These are phyloP conservation scores for Massarina eburnea DNA, from an alignment of 2,329 filamentous ascomycete species.

Conservation along the genomic window DNA sequence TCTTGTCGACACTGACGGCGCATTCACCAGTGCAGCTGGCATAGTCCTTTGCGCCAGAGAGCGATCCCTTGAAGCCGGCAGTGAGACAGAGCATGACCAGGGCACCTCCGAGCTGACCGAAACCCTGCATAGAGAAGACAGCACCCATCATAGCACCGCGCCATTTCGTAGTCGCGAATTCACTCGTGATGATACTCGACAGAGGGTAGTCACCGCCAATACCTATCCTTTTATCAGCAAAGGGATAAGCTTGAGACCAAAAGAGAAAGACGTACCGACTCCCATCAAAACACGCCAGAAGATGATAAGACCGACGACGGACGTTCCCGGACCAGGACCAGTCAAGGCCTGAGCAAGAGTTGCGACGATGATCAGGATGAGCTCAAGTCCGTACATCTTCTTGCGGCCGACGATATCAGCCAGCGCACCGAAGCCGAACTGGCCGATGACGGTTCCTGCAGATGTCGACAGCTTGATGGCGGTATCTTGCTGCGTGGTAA, in stretches of 20 bases:
- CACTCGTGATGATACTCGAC: slow-evolving; percentile 76
- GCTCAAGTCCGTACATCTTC: slow-evolving; percentile 72
- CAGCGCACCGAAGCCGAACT: slow-evolving; percentile 65
- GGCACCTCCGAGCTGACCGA: slow-evolving; percentile 45
- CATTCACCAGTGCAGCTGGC: slow-evolving; percentile 33
- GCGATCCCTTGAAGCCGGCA: slow-evolving; percentile 33
- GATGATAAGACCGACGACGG: slow-evolving; percentile 42
- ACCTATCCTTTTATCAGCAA: slow-evolving; percentile 21
- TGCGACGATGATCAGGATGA: slow-evolving; percentile 44
- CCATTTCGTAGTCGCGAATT: slow-evolving; percentile 46
- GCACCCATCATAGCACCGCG: slow-evolving; percentile 47
- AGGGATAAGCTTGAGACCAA: slow-evolving; percentile 40
- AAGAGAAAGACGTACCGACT: slow-evolving; percentile 26
- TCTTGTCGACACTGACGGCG: slow-evolving; percentile 41
- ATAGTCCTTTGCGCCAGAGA: slow-evolving; percentile 20
- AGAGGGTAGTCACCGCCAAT: slow-evolving; percentile 77
- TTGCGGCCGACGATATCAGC: slow-evolving; percentile 78
- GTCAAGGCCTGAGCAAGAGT: slow-evolving; percentile 42
- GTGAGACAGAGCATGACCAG: slow-evolving; percentile 38
- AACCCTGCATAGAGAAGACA: slow-evolving; percentile 49
- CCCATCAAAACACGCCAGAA: slow-evolving; percentile 48
- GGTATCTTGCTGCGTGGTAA: slow-evolving; percentile 71
- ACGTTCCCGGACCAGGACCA: slow-evolving; percentile 37
- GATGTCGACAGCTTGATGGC: slow-evolving; percentile 86
- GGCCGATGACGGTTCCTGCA: slow-evolving; percentile 79